These are phyloP conservation scores for Amanita subjunquillea DNA, from an alignment of 768 basidiomycete genomes.

Conservation along the genomic window DNA sequence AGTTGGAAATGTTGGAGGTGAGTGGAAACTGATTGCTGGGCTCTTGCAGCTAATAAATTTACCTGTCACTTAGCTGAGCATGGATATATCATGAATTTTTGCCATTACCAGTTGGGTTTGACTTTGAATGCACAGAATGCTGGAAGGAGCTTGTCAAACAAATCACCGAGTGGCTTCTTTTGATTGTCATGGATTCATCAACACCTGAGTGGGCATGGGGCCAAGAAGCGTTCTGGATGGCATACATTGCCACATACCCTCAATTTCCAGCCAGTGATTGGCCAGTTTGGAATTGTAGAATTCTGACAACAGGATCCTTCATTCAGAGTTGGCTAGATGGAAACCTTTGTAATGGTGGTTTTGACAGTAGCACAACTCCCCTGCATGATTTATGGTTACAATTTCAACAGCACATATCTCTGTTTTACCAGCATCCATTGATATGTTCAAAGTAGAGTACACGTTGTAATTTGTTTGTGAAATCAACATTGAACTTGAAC, in stretches of 20 bases:
- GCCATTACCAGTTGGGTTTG: constrained; percentile 4
- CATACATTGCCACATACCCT: constrained; percentile 4
- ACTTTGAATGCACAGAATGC: neutral
- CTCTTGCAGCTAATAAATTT: neutral
- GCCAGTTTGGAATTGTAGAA: constrained; percentile 4
- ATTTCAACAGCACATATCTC: neutral
- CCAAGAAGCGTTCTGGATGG: too few relatives aligned
- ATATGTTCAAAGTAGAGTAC: neutral
- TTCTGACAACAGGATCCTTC: constrained; percentile 5
- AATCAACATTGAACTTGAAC: too few relatives aligned
- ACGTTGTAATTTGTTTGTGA: too few relatives aligned
- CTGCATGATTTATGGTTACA: neutral
- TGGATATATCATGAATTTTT: constrained; percentile 4
- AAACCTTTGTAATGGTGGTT: neutral
- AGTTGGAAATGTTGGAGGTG: neutral
- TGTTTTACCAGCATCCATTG: neutral
- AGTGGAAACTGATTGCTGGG: neutral
- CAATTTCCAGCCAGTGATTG: constrained; percentile 7
- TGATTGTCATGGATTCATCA: too few relatives aligned
- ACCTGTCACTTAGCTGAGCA: neutral
- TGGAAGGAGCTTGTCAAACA: constrained; percentile 5
- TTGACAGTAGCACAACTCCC: neutral
- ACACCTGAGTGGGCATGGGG: too few relatives aligned
- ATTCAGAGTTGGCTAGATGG: constrained; percentile 4
- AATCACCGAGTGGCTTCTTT: neutral